Evolutionary conservation across 2,329 filamentous ascomycete species (phyloP).

Genomic region (Aaosphaeria arxii): DNA sequence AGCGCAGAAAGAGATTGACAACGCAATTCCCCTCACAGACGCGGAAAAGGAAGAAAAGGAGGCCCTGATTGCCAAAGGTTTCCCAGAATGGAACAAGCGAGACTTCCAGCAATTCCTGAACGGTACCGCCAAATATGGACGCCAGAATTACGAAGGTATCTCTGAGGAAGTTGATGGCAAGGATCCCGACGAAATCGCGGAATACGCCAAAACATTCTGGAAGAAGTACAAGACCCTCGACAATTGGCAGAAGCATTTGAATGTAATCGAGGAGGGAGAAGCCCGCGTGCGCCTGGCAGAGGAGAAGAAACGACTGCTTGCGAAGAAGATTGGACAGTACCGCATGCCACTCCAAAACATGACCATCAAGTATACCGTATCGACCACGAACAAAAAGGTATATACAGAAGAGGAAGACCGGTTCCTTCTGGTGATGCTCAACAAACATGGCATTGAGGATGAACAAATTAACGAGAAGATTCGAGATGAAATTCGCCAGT

Average conservation of each 20-base stretch:
- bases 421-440: constrained; percentile 88
- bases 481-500: constrained; percentile 94
- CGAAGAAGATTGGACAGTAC: constrained; percentile 94
- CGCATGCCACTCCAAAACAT: constrained; percentile 96
- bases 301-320: constrained; percentile 87
- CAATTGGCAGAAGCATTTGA: constrained; percentile 85
- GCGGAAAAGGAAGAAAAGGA: constrained; percentile 88
- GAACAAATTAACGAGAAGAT: constrained; percentile 90
- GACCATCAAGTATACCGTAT: constrained; percentile 98
- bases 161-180: constrained; percentile 91
- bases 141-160: constrained; percentile 80
- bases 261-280: constrained; percentile 88
- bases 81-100: constrained; percentile 91
- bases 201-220: constrained; percentile 96
- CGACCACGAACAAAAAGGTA: constrained; percentile 99
- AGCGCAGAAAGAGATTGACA: constrained; percentile 90
- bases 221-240: constrained; percentile 86
- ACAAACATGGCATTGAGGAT: constrained; percentile 87
- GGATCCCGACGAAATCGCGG: constrained; percentile 76
- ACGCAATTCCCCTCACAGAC: constrained; percentile 82
- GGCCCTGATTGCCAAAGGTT: constrained; percentile 76
- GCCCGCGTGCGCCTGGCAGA: constrained; percentile 85
- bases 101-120: constrained; percentile 99
- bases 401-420: constrained; percentile 98
- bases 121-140: constrained; percentile 87